Conservation (phyloP, 495 filamentous ascomycete species). For the Xylaria telfairii region DNA sequence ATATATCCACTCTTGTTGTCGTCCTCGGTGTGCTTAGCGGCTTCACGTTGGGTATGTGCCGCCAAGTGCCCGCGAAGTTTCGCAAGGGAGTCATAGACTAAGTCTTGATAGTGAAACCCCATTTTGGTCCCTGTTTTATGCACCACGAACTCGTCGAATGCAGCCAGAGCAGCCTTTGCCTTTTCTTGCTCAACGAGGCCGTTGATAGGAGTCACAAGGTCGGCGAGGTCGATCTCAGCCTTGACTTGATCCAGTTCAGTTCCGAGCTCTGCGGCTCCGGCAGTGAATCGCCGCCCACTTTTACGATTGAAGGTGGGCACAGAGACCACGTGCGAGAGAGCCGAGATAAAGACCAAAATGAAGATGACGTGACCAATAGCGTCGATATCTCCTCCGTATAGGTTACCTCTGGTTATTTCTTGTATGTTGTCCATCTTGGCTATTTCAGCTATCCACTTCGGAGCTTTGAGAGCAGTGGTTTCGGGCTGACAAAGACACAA, state of each 20-base stretch:
- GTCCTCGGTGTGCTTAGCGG: neutral
- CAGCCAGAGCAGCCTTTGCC: conserved; percentile 38
- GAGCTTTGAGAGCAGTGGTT: conserved; percentile 28
- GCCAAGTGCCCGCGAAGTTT: conserved; percentile 32
- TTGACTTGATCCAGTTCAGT: conserved; percentile 39
- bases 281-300: conserved; percentile 41
- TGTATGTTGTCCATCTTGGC: conserved; percentile 36
- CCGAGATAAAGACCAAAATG: conserved; percentile 37
- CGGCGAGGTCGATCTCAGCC: conserved; percentile 38
- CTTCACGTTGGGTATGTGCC: conserved; percentile 16
- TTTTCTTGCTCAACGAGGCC: conserved; percentile 46
- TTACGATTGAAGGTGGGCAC: conserved; percentile 38
- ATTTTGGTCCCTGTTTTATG: conserved; percentile 44
- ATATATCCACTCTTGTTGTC: conserved; percentile 10
- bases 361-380: conserved; percentile 37
- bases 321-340: conserved; percentile 30
- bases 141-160: conserved; percentile 43
- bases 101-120: conserved; percentile 43
- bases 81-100: conserved; percentile 39
- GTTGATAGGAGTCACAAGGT: conserved; percentile 43
- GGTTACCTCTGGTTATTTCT: conserved; percentile 19
- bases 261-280: conserved; percentile 33
- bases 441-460: conserved; percentile 36
- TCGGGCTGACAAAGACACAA: conserved; percentile 42
- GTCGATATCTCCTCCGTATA: conserved; percentile 33